Evolutionary conservation across 805 yeast genomes (phyloP).

Genomic region (Sungouiella blattae): DNA sequence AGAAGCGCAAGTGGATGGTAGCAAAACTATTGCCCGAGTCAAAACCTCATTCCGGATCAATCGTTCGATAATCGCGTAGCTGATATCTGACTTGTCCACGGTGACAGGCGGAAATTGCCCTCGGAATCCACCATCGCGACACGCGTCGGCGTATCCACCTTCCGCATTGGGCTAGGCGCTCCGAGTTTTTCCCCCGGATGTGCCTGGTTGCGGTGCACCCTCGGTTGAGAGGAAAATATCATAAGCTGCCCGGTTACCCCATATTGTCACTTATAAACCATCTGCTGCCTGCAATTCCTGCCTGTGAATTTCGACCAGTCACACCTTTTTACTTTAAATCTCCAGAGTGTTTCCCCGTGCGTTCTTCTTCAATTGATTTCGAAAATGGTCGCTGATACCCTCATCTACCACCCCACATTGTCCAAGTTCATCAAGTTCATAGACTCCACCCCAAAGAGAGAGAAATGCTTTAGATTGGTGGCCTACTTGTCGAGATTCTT

Average conservation of each 20-base stretch:
- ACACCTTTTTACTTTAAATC: too few relatives aligned
- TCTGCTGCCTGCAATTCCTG: background rate
- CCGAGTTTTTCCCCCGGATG: background rate
- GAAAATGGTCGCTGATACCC: slow-evolving; percentile 61
- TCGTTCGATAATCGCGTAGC: too few relatives aligned
- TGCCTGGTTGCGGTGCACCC: slow-evolving; percentile 9
- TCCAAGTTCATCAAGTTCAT: slow-evolving; percentile 58
- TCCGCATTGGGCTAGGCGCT: background rate
- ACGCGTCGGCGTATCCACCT: background rate
- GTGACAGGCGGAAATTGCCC: too few relatives aligned
- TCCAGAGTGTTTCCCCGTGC: too few relatives aligned
- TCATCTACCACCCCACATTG: slow-evolving; percentile 72
- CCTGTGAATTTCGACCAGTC: too few relatives aligned
- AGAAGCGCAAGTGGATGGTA: too few relatives aligned
- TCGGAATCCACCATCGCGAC: too few relatives aligned
- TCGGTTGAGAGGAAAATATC: slow-evolving; percentile 11
- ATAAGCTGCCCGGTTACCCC: slow-evolving; percentile 10
- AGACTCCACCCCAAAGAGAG: slow-evolving; percentile 71
- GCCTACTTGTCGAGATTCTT: slow-evolving; percentile 80
- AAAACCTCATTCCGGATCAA: too few relatives aligned
- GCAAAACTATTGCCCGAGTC: too few relatives aligned
- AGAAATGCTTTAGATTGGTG: slow-evolving; percentile 71
- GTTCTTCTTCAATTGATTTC: background rate
- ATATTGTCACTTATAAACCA: slow-evolving; percentile 2
- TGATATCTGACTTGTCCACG: too few relatives aligned